phyloP scores from a whole-genome alignment of 176 grass and related monocot genomes.

The Alopecurus myosuroides region DNA sequence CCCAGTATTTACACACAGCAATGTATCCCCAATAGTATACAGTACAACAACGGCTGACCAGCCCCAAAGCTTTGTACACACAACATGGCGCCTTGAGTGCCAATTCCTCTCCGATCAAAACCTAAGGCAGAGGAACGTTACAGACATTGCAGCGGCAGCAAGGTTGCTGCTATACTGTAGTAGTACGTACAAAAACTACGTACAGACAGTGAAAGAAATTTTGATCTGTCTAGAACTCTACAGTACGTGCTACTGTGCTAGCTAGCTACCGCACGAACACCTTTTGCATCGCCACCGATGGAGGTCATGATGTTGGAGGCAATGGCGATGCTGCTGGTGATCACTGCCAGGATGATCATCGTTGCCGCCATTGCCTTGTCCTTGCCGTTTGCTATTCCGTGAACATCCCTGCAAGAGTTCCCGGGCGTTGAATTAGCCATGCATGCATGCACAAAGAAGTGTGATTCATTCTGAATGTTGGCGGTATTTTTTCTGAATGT shows the following conservation, averaged over 20 bases:
- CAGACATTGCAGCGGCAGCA: neutral
- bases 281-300: slow-evolving; percentile 9
- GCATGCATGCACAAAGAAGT: neutral
- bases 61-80: neutral
- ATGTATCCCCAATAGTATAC: neutral
- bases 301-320: slow-evolving; percentile 69
- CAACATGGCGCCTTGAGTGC: neutral
- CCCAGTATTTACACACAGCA: neutral
- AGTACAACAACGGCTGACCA: slow-evolving; percentile 7
- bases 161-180: neutral
- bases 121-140: neutral
- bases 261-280: neutral
- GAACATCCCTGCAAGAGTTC: slow-evolving; percentile 48
- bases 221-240: neutral
- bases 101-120: neutral
- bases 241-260: slow-evolving; percentile 4
- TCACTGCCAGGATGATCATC: slow-evolving; percentile 74
- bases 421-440: neutral
- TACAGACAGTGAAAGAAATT: neutral
- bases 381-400: slow-evolving; percentile 59
- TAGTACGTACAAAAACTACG: neutral
- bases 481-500: too few relatives aligned
- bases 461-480: neutral
- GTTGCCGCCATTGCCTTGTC: slow-evolving; percentile 59
- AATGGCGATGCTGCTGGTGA: slow-evolving; percentile 81